phyloP scores from a whole-genome alignment of 2,329 filamentous ascomycete species.

The Alternaria panax region DNA sequence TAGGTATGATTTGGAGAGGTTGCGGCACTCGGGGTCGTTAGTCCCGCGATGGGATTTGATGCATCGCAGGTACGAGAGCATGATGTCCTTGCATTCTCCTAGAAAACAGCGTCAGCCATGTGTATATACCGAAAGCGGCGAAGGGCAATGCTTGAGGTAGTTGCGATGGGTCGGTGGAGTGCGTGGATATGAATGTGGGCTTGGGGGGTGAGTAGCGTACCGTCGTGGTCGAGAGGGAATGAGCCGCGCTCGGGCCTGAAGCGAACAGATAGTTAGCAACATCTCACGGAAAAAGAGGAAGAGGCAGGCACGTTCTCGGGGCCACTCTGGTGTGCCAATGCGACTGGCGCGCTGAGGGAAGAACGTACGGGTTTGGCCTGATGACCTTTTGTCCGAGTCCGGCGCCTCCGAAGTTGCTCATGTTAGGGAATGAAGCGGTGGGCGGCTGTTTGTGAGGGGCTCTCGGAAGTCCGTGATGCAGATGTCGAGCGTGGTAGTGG shows the following conservation, averaged over 20 bases:
- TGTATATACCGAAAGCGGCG: neutral
- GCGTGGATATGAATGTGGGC: conserved; percentile 59
- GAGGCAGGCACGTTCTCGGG: neutral
- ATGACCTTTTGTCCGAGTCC: conserved; percentile 69
- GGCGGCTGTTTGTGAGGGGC: neutral
- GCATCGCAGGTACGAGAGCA: conserved; percentile 84
- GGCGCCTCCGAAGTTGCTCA: conserved; percentile 74
- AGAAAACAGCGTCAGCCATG: conserved; percentile 32
- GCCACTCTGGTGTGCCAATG: neutral
- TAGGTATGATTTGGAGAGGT: conserved; percentile 86
- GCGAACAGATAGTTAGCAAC: conserved; percentile 14
- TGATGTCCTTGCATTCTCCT: conserved; percentile 94
- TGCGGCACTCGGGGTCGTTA: conserved; percentile 85
- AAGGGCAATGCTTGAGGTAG: conserved; percentile 2
- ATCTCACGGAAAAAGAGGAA: rapidly evolving
- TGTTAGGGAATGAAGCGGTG: conserved; percentile 32
- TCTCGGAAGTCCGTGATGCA: neutral
- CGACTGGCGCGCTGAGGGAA: neutral
- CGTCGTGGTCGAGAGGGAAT: conserved; percentile 96
- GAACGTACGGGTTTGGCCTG: conserved; percentile 74
- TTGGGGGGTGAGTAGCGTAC: conserved; percentile 49
- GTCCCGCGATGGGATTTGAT: conserved; percentile 83
- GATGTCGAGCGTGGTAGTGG: conserved; percentile 8
- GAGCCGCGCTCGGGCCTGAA: conserved; percentile 87
- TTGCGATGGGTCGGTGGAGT: neutral